Evolutionary conservation across 208 protist genomes (phyloP).

Genomic region (Acanthamoeba sp.): DNA sequence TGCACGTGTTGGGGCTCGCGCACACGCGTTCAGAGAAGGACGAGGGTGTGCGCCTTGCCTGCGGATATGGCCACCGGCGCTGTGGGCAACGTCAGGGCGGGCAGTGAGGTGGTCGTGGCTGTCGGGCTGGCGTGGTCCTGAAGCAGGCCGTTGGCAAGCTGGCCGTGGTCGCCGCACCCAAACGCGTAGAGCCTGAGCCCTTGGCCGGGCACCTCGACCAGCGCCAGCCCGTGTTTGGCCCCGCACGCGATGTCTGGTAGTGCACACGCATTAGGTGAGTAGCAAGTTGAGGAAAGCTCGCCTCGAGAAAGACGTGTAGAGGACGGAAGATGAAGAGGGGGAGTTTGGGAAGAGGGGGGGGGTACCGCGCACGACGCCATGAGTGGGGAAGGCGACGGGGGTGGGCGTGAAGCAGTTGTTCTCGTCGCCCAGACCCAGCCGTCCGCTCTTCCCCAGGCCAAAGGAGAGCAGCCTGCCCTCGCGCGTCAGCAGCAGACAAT

Average conservation of each 20-base stretch:
- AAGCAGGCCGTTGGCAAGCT: background rate
- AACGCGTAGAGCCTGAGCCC: background rate
- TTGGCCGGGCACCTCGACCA: background rate
- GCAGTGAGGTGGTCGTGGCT: background rate
- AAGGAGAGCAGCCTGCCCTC: background rate
- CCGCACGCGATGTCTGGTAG: slow-evolving; percentile 1
- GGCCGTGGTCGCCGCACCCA: background rate
- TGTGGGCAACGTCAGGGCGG: background rate
- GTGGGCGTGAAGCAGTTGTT: background rate
- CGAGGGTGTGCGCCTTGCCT: background rate
- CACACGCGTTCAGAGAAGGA: background rate
- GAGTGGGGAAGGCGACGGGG: background rate
- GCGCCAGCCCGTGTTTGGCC: background rate
- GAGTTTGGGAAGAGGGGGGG: background rate
- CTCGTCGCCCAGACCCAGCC: background rate
- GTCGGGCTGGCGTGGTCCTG: background rate
- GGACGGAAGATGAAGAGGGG: no score
- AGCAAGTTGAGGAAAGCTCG: no score
- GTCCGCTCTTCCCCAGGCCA: background rate
- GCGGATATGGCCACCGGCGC: background rate
- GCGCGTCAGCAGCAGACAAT: background rate
- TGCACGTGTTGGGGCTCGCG: no score
- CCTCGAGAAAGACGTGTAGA: no score
- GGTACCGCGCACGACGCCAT: background rate
- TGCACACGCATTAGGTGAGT: background rate